Evolutionary conservation across 2,329 filamentous ascomycete genomes (phyloP), one percentile per base, ranked within the genome.

Genomic region (Chlorencoelia australis): DNA sequence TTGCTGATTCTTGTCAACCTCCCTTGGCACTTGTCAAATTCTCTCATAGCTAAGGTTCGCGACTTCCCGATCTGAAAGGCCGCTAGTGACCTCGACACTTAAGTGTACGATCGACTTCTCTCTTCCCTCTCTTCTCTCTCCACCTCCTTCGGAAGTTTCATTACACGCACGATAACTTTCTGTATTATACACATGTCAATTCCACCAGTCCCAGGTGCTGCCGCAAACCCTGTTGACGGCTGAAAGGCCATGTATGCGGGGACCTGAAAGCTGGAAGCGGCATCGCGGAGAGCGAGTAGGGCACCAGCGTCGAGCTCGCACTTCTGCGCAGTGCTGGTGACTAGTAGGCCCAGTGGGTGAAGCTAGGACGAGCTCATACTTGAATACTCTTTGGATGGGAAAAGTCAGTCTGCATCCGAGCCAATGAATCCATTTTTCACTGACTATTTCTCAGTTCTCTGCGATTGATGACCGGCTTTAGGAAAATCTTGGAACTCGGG

Each of bases 271-370:
- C 30, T 33, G 20, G 30, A 33, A 33, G 30, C 30, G 30, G 30
- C 30, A 33, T 22, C 30, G 30, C 14, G 30, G 30, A 33, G 22
- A 33, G 30, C 16, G 30, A 33, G 30, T 22, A 33, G 30, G 30
- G 18, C 45, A 50, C 38, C 45, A 44, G 43, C 45, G 38, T 34
- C 17, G 45, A 39, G 45, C 48, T 50, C 45, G 39, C 48, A 42
- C 46, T 51, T 50, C 43, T 51, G 38, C 45, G 43, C 37, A 51
- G 48, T 43, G 46, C 33, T 42, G 42, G 47, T 51, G 45, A 51
- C 40, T 49, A 51, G 45, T 50, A 49, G 36, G 46, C 41, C 43
- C n/a, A n/a, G n/a, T n/a, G n/a, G 33, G 46, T 42, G 46, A 46
- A 47, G 42, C 45, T 39, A 49, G 28, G 46, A 43, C 35, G 37